phyloP scores from a whole-genome alignment of 2,329 filamentous ascomycete species.

The Sphaerulina vaccinii region DNA sequence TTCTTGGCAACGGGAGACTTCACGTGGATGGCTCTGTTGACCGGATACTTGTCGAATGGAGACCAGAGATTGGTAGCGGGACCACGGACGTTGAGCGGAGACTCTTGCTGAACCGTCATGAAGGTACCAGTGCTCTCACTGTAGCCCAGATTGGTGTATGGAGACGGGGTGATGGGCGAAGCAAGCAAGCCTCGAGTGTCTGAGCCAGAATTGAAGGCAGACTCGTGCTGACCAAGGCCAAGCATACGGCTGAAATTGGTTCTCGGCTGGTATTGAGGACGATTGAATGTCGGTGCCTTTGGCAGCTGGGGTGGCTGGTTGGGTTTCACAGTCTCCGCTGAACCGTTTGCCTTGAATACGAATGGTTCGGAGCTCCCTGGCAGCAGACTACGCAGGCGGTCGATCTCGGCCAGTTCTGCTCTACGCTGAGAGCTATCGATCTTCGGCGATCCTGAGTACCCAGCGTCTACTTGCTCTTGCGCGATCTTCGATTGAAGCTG shows the following conservation, averaged over 20 bases:
- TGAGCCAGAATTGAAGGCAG: constrained; percentile 13
- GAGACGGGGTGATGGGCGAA: constrained; percentile 5
- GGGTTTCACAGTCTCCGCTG: constrained; percentile 2
- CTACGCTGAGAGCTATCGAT: constrained; percentile 9
- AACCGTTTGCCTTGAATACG: constrained; percentile 11
- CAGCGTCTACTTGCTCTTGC: constrained; percentile 2
- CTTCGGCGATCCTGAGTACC: constrained; percentile 6
- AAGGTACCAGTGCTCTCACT: constrained; percentile 21
- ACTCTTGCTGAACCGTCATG: constrained; percentile 19
- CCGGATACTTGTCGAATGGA: constrained; percentile 11
- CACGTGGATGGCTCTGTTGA: constrained; percentile 11
- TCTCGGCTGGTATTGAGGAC: constrained; percentile 12
- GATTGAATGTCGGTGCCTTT: constrained; percentile 12
- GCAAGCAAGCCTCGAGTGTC: constrained; percentile 13
- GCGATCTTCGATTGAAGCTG: constrained; percentile 14
- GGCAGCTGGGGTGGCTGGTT: constrained; percentile 9
- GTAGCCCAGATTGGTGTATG: constrained; percentile 13
- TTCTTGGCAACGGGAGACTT: constrained; percentile 3
- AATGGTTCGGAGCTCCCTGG: constrained; percentile 11
- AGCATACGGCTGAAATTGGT: constrained; percentile 12
- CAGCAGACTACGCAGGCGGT: constrained; percentile 9
- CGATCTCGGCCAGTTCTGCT: constrained; percentile 18
- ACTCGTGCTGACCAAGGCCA: constrained; percentile 10
- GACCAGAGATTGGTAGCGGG: constrained; percentile 17
- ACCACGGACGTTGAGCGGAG: constrained; percentile 6